These are phyloP conservation scores for Afroboletus lepidellus DNA, from an alignment of 1,284 basidiomycete genomes.

Conservation along the genomic window DNA sequence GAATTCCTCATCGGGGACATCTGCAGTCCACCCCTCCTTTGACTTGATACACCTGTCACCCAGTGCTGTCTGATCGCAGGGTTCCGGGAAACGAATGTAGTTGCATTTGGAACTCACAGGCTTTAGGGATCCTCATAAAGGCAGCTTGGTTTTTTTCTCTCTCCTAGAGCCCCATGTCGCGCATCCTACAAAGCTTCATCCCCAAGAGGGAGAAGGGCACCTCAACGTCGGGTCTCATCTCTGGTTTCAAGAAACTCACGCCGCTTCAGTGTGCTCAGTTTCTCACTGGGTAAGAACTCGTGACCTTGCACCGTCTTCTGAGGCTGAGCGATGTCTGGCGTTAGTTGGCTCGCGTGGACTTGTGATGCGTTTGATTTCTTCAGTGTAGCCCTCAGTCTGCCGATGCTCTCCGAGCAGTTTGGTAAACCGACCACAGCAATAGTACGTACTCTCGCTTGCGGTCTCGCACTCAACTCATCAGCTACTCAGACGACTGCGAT, in stretches of 20 bases:
- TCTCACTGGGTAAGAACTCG: constrained; percentile 50
- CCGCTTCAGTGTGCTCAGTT: constrained; percentile 57
- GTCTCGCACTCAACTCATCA: constrained; percentile 1
- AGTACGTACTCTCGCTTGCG: constrained; percentile 38
- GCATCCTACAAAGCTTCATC: constrained; percentile 40
- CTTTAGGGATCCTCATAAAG: constrained; percentile 18
- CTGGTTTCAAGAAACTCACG: constrained; percentile 42
- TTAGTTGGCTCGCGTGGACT: constrained; percentile 76
- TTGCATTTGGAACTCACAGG: background rate
- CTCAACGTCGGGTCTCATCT: constrained; percentile 36
- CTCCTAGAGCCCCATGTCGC: constrained; percentile 18
- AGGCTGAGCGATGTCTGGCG: constrained; percentile 1
- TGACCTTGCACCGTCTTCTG: background rate
- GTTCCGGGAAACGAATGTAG: background rate
- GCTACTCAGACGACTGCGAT: constrained; percentile 71
- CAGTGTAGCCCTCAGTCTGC: constrained; percentile 73
- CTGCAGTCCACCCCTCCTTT: background rate
- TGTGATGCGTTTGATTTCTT: constrained; percentile 86
- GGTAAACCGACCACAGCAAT: constrained; percentile 48
- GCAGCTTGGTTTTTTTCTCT: background rate
- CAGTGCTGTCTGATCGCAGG: background rate
- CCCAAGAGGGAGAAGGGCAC: constrained; percentile 45
- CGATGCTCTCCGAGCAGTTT: constrained; percentile 57
- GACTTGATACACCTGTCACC: background rate
- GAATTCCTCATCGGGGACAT: constrained; percentile 9